These are phyloP conservation scores for Elaphomyces granulatus DNA, from an alignment of 495 filamentous ascomycete genomes.

Conservation along the genomic window DNA sequence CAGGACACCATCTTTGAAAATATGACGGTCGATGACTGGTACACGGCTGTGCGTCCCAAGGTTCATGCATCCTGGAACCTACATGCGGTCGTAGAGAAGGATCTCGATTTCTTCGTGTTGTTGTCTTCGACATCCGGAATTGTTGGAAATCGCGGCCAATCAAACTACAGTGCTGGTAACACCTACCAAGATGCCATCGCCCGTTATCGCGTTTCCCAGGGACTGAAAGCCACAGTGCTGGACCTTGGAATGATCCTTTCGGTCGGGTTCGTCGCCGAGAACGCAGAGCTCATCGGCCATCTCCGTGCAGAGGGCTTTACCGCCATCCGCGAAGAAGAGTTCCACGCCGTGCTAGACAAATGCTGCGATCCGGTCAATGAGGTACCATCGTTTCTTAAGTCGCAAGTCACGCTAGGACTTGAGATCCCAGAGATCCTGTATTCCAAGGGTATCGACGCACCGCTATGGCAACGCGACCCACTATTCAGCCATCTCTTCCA, in stretches of 20 bases:
- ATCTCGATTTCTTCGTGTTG: slow-evolving; percentile 39
- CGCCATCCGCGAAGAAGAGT: slow-evolving; percentile 10
- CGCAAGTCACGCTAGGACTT: too few relatives aligned
- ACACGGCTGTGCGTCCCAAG: slow-evolving; percentile 25
- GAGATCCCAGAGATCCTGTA: neutral
- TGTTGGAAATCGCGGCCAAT: slow-evolving; percentile 30
- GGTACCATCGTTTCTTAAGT: too few relatives aligned
- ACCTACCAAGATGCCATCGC: slow-evolving; percentile 31
- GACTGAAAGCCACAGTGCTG: slow-evolving; percentile 13
- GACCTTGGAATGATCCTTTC: slow-evolving; percentile 17
- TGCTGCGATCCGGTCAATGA: too few relatives aligned
- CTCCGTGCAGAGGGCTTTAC: slow-evolving; percentile 10
- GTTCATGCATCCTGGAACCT: slow-evolving; percentile 27
- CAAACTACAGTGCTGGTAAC: slow-evolving; percentile 29
- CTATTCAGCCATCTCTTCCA: neutral
- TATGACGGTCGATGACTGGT: slow-evolving; percentile 38
- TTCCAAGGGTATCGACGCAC: neutral
- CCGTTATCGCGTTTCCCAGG: slow-evolving; percentile 19
- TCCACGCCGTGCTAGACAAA: slow-evolving; percentile 7
- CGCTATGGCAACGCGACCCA: neutral
- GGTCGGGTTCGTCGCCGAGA: slow-evolving; percentile 23
- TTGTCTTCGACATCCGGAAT: slow-evolving; percentile 29
- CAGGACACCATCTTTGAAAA: slow-evolving; percentile 41
- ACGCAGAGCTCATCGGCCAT: slow-evolving; percentile 3
- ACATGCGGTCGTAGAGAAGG: slow-evolving; percentile 14